Conservation (phyloP, 1,284 basidiomycete species). For the Cutaneotrichosporon curvatum region DNA sequence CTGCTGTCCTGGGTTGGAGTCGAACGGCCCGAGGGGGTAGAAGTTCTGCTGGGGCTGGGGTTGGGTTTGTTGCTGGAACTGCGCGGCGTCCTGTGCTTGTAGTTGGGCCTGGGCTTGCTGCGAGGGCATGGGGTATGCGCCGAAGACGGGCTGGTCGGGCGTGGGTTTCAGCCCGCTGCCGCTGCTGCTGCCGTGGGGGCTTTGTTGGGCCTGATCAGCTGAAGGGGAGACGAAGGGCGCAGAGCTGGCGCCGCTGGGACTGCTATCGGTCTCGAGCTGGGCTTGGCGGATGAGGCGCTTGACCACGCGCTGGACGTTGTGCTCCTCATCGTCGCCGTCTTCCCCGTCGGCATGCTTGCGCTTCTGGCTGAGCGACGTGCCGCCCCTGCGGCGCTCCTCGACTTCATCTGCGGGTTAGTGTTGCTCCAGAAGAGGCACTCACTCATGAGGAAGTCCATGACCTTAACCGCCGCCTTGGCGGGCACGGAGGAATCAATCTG, state of each 20-base stretch:
- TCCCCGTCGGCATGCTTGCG: constrained; percentile 27
- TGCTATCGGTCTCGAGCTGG: constrained; percentile 36
- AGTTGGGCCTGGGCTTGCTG: not conserved
- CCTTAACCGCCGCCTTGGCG: constrained; percentile 43
- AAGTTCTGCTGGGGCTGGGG: not conserved
- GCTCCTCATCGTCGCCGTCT: constrained; percentile 32
- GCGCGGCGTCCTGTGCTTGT: not conserved
- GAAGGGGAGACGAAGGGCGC: constrained; percentile 18
- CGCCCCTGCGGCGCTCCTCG: constrained; percentile 38
- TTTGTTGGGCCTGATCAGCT: constrained; percentile 1
- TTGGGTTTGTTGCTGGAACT: not conserved
- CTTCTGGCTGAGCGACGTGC: constrained; percentile 31
- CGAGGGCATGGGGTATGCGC: constrained; percentile 40
- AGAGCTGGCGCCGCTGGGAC: not conserved
- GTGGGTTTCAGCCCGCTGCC: constrained; percentile 10
- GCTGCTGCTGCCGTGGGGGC: not conserved
- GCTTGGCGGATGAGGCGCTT: constrained; percentile 46
- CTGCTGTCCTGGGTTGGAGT: constrained; percentile 13
- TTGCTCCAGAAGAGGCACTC: too few relatives aligned
- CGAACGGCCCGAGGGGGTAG: not conserved
- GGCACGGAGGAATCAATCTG: constrained; percentile 44
- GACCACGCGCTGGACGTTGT: constrained; percentile 43
- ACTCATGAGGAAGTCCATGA: constrained; percentile 44
- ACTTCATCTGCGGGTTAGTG: too few relatives aligned
- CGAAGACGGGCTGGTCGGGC: constrained; percentile 36